phyloP scores from a whole-genome alignment of 345 rosid species.

The Psidium guajava region DNA sequence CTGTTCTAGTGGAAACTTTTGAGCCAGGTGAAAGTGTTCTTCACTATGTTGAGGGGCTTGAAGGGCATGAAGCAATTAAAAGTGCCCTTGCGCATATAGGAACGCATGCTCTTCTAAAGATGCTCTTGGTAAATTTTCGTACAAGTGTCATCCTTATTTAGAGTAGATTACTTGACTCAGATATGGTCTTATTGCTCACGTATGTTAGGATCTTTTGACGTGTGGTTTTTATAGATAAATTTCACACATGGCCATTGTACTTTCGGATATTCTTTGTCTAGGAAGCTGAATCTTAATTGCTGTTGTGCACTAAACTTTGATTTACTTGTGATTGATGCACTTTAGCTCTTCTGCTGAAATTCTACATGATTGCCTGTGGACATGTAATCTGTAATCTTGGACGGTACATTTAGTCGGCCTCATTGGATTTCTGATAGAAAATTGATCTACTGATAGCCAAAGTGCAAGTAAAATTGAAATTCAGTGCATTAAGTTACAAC shows the following conservation, averaged over 20 bases:
- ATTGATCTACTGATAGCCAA: background rate
- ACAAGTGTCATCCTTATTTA: background rate
- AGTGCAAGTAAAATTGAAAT: background rate
- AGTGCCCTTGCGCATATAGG: conserved; percentile 87
- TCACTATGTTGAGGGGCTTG: conserved; percentile 64
- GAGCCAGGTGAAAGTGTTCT: conserved; percentile 94
- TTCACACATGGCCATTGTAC: background rate
- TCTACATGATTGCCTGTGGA: background rate
- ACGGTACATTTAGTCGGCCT: background rate
- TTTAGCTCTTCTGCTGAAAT: background rate
- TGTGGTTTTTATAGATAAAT: background rate
- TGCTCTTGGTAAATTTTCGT: conserved; percentile 70
- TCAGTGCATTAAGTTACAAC: background rate
- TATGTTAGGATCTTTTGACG: background rate
- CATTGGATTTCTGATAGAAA: background rate
- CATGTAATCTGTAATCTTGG: background rate
- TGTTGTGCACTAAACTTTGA: background rate
- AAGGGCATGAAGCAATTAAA: conserved; percentile 59
- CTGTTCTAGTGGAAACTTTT: conserved; percentile 89
- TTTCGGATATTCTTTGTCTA: background rate
- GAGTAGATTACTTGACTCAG: conserved; percentile 5
- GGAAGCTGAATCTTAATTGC: background rate
- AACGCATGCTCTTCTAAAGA: conserved; percentile 93
- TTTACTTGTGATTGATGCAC: background rate
- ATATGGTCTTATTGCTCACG: background rate